Evolutionary conservation across 106 monocot genomes (phyloP), one percentile per base, ranked within the genome.

Genomic region (Chionographis japonica): DNA sequence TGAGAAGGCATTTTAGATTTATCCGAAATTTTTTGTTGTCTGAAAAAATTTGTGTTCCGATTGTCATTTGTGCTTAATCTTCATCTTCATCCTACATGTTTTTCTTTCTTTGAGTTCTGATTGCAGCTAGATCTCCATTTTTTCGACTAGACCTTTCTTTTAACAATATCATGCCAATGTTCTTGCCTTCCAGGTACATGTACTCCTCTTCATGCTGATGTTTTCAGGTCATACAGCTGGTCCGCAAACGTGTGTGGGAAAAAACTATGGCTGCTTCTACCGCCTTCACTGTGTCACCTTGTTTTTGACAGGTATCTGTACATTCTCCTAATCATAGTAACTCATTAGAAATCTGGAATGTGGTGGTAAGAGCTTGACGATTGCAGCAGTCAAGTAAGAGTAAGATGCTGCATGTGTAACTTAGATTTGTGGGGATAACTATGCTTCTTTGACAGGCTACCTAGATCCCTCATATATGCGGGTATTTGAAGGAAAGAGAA

Each of bases 181-280:
- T 68, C 36, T 52, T 55, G 49, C 65, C 72, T 74, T 53, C 8
- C 68, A 92, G 97, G 97, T 75, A 92, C 97, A 37, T 98, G 97
- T 92, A 98, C 97, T 72, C 92, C 97, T 77, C 89, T 98, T 72
- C 97, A 98, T 81, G 97, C 92, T 70, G 97, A 98, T 81, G 97
- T 98, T 63, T 98, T 98, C 78, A 87, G 92, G 63, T 98, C 97
- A 70, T 98, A 92, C 63, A 98, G 90, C 68, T 98, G 97, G 97
- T 98, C 92, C 56, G 92, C 87, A 77, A 98, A 98, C 87, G 83
- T 98, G 4, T 92, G 92, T 71, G 97, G 97, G 18, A 89, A 69
- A 74, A 98, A 98, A 74, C 70, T 51, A 10, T 98, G 97, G 97
- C 73, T 81, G 53, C 78, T 98, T 54, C 70, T 92, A 72, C 80